A percentile compares a stretch with the other conserved stretches of the same genome.
Conservation (phyloP, 2,329 filamentous ascomycete species). For the Cladosporium sp. region DNA sequence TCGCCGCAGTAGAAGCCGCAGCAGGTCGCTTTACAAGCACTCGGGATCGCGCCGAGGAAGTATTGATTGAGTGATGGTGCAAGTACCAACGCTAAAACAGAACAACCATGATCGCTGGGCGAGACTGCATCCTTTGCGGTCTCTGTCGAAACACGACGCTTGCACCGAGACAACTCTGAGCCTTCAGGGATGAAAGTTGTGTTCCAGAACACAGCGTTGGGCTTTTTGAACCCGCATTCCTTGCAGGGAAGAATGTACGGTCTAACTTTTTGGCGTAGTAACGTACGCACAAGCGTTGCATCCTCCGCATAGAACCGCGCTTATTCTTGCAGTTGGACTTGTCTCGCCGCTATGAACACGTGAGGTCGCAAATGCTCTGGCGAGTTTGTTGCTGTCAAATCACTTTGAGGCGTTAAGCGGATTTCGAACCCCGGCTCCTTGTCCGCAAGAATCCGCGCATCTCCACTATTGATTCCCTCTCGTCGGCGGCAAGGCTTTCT, state of each 20-base stretch:
- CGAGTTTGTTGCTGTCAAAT: neutral
- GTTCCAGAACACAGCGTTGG: neutral
- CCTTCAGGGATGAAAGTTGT: neutral
- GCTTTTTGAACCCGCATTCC: neutral
- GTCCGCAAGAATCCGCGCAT: neutral
- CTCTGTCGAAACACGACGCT: neutral
- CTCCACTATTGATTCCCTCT: neutral
- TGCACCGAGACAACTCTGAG: neutral
- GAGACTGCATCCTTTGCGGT: neutral
- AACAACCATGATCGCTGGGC: neutral
- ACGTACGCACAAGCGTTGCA: neutral
- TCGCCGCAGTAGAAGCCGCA: slow-evolving; percentile 21
- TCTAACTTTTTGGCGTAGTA: neutral
- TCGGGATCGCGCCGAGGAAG: neutral
- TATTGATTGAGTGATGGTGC: neutral
- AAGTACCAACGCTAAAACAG: neutral
- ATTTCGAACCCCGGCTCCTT: neutral
- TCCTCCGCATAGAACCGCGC: neutral
- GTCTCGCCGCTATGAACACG: neutral
- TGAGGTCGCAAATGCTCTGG: neutral
- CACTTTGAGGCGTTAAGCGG: neutral
- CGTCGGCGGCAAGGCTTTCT: neutral
- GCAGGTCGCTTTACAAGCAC: slow-evolving; percentile 22
- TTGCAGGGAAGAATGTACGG: neutral
- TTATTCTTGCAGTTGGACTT: neutral